Evolutionary conservation across 1,139 yeast species (phyloP), one percentile per base, ranked within the genome.

Genomic region (Taphrina deformans): DNA sequence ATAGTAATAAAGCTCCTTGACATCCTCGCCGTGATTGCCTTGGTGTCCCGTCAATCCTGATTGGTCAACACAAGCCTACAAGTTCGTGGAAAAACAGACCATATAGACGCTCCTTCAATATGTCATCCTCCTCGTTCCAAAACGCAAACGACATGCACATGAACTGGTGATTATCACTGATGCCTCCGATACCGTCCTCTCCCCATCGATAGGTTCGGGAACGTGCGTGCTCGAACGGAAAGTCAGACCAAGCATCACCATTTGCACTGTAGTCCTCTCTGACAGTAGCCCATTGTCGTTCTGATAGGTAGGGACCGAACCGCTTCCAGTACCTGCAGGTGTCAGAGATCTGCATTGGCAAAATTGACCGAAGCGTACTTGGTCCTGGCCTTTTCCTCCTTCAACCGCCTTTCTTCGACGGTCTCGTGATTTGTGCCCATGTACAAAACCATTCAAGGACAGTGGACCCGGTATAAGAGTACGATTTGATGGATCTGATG

Each of bases 11-110:
- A 89, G 82, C 75, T 89, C 91, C 77, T 89, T 89, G 69, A 89
- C 96, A 75, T 92, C 98, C 74, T 92, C 98, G 66, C 98, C 98
- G 75, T 92, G 98, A 75, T 92, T 92, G 3, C 96, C 96, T 74
- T 91, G 95, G 23, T 91, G 91, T 61, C 96, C 96, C 35, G 97
- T 91, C 55, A 92, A 82, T 2, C 66, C 66, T 58, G 12, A 2
- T 21, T 44, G 26, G 44, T 41, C 9, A 29, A 31, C 55, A 35
- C 16, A 26, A 16, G 56, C 6, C 6, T 16, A 27, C 10, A 16
- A 21, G 1, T 1, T 5, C 5, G 27, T n/a, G 26, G n/a, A 9
- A 18, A 18, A 3, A 24, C 51, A 10, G 12, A 1, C 97, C 98
- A 75, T 85, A 92, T 69, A 89, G 80, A 70, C 91, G 86, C 75